Conservation (phyloP, 1,139 yeast genomes). For the Candida frijolesensis region DNA sequence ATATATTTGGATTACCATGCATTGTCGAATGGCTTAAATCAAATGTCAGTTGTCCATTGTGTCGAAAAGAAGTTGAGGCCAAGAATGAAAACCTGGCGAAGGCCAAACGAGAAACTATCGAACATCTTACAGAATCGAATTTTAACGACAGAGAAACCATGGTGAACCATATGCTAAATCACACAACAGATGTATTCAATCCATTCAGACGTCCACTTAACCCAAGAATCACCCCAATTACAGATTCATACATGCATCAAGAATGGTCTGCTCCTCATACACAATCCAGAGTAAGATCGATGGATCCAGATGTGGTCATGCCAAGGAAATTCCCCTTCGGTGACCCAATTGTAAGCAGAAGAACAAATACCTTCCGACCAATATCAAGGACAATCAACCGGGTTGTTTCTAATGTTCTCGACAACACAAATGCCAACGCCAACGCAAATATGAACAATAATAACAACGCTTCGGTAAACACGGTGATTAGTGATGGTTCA, state of each 20-base stretch:
- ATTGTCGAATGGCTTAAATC: slow-evolving; percentile 46
- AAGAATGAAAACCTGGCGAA: slow-evolving; percentile 26
- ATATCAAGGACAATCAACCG: background rate
- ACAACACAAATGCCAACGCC: background rate
- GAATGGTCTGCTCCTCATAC: slow-evolving; percentile 35
- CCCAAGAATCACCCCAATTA: slow-evolving; percentile 43
- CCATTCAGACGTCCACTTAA: slow-evolving; percentile 41
- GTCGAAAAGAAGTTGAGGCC: slow-evolving; percentile 45
- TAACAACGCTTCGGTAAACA: background rate
- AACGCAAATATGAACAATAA: background rate
- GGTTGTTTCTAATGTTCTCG: background rate
- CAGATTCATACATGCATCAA: slow-evolving; percentile 44
- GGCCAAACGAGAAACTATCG: slow-evolving; percentile 18
- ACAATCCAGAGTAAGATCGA: slow-evolving; percentile 14
- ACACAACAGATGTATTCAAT: slow-evolving; percentile 42
- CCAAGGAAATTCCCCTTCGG: slow-evolving; percentile 38
- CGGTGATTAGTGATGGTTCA: too few species aligned
- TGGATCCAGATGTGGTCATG: slow-evolving; percentile 31
- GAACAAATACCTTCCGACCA: slow-evolving; percentile 6
- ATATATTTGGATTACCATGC: slow-evolving; percentile 45
- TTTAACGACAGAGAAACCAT: slow-evolving; percentile 22
- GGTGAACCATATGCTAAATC: slow-evolving; percentile 27
- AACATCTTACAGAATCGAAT: slow-evolving; percentile 16
- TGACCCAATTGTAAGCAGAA: slow-evolving; percentile 17
- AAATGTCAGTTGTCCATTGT: slow-evolving; percentile 48